These are phyloP conservation scores for Neonectria faginata DNA, from an alignment of 2,329 filamentous ascomycete genomes.

Conservation along the genomic window DNA sequence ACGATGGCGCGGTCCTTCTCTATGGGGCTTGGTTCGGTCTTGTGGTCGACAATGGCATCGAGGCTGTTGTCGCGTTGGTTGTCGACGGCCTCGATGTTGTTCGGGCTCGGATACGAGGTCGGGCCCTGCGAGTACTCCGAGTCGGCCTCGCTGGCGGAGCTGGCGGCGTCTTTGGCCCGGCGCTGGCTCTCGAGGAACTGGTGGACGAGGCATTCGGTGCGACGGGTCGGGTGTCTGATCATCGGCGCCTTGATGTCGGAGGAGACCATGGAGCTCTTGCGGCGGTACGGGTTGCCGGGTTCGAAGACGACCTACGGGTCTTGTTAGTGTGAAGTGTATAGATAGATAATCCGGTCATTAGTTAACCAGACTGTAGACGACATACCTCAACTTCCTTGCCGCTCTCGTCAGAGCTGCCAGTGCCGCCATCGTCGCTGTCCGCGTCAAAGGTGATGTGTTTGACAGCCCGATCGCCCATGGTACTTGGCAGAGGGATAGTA, in stretches of 20 bases:
- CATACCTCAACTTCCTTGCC: constrained; percentile 62
- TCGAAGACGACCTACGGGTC: constrained; percentile 70
- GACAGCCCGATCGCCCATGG: constrained; percentile 34
- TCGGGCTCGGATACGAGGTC: constrained; percentile 41
- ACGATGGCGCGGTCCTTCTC: constrained; percentile 49
- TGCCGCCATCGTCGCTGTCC: constrained; percentile 57
- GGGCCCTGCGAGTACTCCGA: constrained; percentile 47
- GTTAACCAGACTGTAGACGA: constrained; percentile 8
- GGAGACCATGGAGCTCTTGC: constrained; percentile 73
- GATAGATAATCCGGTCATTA: neutral
- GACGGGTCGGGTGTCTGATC: constrained; percentile 43
- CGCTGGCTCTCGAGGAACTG: constrained; percentile 71
- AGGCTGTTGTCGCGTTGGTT: constrained; percentile 31
- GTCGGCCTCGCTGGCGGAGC: constrained; percentile 44
- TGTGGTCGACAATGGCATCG: constrained; percentile 33
- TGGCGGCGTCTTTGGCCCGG: constrained; percentile 46
- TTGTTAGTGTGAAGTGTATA: neutral
- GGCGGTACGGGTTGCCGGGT: constrained; percentile 68
- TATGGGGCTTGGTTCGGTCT: constrained; percentile 38
- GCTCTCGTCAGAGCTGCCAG: constrained; percentile 65
- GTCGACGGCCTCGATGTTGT: constrained; percentile 32
- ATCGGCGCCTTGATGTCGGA: constrained; percentile 58
- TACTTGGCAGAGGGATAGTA: neutral
- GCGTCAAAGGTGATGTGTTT: constrained; percentile 50
- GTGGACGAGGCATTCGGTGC: constrained; percentile 73